Conservation (phyloP, 108 stramenopile species). For the Conticribra guillardii region DNA sequence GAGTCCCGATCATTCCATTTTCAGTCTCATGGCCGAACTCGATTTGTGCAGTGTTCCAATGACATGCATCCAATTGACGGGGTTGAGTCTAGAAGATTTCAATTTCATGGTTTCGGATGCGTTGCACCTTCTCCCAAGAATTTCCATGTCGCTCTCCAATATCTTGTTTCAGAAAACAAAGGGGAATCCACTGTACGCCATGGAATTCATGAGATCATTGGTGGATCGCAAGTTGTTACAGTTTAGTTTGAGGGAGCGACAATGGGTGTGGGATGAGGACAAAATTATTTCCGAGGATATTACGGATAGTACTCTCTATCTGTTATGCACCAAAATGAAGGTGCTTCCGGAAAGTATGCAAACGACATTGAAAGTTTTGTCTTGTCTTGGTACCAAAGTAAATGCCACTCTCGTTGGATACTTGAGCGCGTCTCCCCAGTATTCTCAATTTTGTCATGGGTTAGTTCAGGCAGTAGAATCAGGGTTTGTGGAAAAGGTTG, state of each 20-base stretch:
- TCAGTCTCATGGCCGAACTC: background rate
- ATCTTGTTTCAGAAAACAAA: slow-evolving; percentile 61
- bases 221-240: slow-evolving; percentile 42
- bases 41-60: background rate
- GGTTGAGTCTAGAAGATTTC: slow-evolving; percentile 28
- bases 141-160: slow-evolving; percentile 26
- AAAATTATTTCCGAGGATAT: slow-evolving; percentile 37
- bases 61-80: slow-evolving; percentile 9
- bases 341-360: slow-evolving; percentile 13
- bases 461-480: slow-evolving; percentile 5
- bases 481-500: slow-evolving; percentile 18
- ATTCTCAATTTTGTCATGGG: background rate
- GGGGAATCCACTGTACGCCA: slow-evolving; percentile 64
- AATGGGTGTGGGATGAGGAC: slow-evolving; percentile 62
- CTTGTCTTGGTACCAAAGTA: slow-evolving; percentile 48
- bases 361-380: slow-evolving; percentile 37
- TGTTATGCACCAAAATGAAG: slow-evolving; percentile 44
- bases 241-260: slow-evolving; percentile 37
- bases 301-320: slow-evolving; percentile 57
- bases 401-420: background rate
- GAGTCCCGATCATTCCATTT: slow-evolving; percentile 3
- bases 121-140: slow-evolving; percentile 18
- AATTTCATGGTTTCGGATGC: slow-evolving; percentile 46
- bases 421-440: background rate
- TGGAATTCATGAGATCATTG: slow-evolving; percentile 53